Evolutionary conservation across 2,329 filamentous ascomycete species (phyloP), one percentile per base, ranked within the genome.

Genomic region (Beauveria brongniartii): DNA sequence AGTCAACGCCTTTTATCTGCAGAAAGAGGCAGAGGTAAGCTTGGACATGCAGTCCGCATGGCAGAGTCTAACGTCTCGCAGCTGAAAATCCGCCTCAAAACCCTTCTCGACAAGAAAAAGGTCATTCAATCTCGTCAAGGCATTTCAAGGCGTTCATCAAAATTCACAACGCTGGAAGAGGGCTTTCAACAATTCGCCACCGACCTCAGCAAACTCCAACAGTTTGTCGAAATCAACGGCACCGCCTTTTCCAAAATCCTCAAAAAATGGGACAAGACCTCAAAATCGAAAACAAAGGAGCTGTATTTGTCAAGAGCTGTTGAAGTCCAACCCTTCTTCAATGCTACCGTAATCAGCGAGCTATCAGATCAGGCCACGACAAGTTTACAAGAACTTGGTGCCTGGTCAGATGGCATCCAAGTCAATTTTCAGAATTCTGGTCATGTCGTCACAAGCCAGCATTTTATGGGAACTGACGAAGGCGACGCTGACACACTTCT

Each of bases 261-360:
- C 65, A 99, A 99, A 78, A 99, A 99, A 84, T 99, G 94, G 94
- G 94, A 99, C 77, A 99, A 99, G 83, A 97, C 92, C 1, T 97
- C 93, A 67, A 99, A 97, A 82, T 97, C 93, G 56, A 93, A 93
- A 74, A 97, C 94, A 63, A 99, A 99, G 74, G 94, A 97, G 76
- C 83, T 97, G 46, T 99, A 97, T 72, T 86, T 99, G 41, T 95
- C 95, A 10, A 84, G 94, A 63, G 94, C 94, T 9, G 93, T 99
- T 64, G 94, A 99, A 74, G 92, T 97, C 8, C 94, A 97, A 70
- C 94, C 94, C 7, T 97, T 95, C 74, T 99, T 97, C 82, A 97
- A 99, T 74, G 88, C 93, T 51, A 91, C 95, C 66, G 92, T 97
- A 67, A 96, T 99, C 70, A 96, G 92, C 74, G 93, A 96, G 70